Evolutionary conservation across 2,329 filamentous ascomycete species (phyloP), one percentile per base, ranked within the genome.

Genomic region (Chrysosporium queenslandicum): DNA sequence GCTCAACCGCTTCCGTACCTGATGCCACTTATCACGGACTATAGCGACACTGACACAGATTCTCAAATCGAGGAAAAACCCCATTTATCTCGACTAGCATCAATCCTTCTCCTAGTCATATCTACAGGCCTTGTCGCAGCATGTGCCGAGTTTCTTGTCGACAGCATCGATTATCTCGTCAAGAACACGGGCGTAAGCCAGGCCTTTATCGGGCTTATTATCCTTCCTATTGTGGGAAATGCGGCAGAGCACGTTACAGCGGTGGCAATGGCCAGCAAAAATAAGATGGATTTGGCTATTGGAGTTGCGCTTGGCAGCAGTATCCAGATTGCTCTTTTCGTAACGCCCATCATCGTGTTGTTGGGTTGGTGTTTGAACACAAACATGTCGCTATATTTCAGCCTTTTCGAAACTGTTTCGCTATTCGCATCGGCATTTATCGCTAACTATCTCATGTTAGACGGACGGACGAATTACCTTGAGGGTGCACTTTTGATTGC

Each of bases 311-410:
- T 91, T 62, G 86, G 86, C 42, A 87, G 83, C 54, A 87, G 83
- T 66, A 83, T 91, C 65, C 86, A 91, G 68, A 91, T 91, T 61
- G 86, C 86, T 18, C 75, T 91, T 42, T 81, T 83, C 29, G 78
- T 83, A 25, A 68, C 82, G 50, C 81, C 80, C 2, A 63, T 83
- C 39, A 73, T 78, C 58, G 75, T 83, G 18, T 71, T 83, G 40
- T 71, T 83, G 47, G 79, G 78, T 50, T 83, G 80, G 80, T 75
- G 76, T 53, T 71, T 78, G 49, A 77, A 64, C 61, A 58, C 52
- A 58, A 59, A 6, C 83, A 84, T 66, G 92, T 95, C 65, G 87
- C 94, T 64, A 81, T 82, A 1, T 96, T 96, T 74, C 87, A 95
- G 71, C 1, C 66, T 83, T 2, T 83, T 83, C 55, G 75, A 82